Evolutionary conservation across 2,329 filamentous ascomycete species (phyloP), one percentile per base, ranked within the genome.

Genomic region (Volutella citrinella): DNA sequence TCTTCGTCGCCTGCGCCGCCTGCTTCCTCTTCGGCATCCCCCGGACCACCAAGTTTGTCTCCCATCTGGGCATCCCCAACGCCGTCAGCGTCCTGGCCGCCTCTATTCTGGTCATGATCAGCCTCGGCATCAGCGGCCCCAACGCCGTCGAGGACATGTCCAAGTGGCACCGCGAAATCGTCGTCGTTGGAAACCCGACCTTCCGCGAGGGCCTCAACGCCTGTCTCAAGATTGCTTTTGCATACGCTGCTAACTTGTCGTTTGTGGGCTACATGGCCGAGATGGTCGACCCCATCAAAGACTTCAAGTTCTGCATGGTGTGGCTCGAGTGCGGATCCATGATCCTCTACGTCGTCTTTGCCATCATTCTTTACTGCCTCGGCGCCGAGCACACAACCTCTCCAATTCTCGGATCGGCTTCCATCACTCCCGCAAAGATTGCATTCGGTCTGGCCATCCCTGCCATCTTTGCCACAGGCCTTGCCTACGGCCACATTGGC

Each of bases 211-310:
- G 38, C 10, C 30, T 43, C 32, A 43, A 34, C 21, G 19, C 39
- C 1, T 36, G 41, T 15, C 30, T 48, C 3, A 45, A 46, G 14
- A 42, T 51, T 6, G 30, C 38, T 5, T 51, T 38, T 12, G 48
- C 48, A 5, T 51, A 43, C 10, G 46, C 50, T 5, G 43, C 50
- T 5, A 49, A 55, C 27, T 38, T 46, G 14, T 51, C 46, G n/a
- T 47, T 48, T 13, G 42, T 61, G 10, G 38, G 41, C 4, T 51
- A 52, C 17, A 51, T 53, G 11, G 46, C 42, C 5, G 50, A 54
- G 27, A 51, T 54, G 50, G 27, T 33, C 3, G 27, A 46, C 8
- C 50, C 50, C 1, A 34, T 40, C 1, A 37, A 47, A 10, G 50
- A 53, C 30, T 53, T 54, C 32, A 36, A 41, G 12, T 49, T 46